Percentiles rank a stretch among this genome's conserved stretches.
Evolutionary conservation across 306 rosid species (phyloP).

Genomic region (Parietaria judaica): DNA sequence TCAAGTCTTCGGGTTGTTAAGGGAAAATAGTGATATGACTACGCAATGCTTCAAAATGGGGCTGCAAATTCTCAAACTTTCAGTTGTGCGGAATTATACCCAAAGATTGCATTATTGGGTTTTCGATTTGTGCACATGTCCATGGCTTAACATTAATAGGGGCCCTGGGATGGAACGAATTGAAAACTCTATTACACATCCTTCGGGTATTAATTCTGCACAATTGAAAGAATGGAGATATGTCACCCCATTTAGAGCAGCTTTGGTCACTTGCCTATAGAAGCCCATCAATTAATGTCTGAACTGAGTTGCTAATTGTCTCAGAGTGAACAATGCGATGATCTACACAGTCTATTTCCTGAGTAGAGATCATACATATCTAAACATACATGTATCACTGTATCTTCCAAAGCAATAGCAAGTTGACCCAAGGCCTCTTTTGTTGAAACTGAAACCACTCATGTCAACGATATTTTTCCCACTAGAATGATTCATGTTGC

Average conservation of each 20-base stretch:
- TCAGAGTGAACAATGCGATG: neutral
- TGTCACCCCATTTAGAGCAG: no score
- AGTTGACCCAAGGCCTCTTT: conserved; percentile 3
- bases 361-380: neutral
- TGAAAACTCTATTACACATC: no score
- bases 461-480: neutral
- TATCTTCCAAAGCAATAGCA: conserved; percentile 7
- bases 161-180: no score
- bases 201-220: no score
- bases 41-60: no score
- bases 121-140: no score
- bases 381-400: neutral
- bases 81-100: no score
- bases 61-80: no score
- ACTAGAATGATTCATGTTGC: neutral
- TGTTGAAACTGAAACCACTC: neutral
- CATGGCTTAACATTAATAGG: neutral
- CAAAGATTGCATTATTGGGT: no score
- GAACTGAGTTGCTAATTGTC: neutral
- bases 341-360: neutral
- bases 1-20: neutral
- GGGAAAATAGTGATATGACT: no score
- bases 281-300: neutral
- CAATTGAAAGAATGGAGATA: no score
- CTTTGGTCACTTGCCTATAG: no score